Base-by-base conservation (phyloP, 23 red algal genomes). In the Agarophyton chilense region DNA sequence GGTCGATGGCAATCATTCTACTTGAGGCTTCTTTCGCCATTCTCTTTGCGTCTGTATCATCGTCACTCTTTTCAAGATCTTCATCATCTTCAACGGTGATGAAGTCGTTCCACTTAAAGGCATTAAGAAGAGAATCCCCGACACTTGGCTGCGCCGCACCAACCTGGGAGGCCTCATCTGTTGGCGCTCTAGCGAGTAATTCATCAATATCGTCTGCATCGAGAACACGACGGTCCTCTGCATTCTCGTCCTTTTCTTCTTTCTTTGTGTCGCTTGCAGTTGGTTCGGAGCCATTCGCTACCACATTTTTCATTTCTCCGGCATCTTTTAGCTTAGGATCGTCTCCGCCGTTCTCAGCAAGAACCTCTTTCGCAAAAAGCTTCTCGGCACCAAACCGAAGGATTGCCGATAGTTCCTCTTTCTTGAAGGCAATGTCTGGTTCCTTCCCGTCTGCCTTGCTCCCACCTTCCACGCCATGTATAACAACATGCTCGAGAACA, bases 31-130 rank as follows among this genome's bases (percentile, higher is more conserved):
- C 77, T 1, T 74, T 36, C 35, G 87, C 84, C 78, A 79, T 77
- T n/a, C 56, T 81, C 35, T 73, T 68, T 2, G 61, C 89, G n/a
- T 85, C 74, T 12, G 51, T 26, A 33, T 78, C 91, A n/a, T 80
- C 55, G 35, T 94, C 90, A 74, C 68, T 74, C 68, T 74, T 74
- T 1, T 65, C 60, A 12, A 65, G 60, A 60, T 91, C 89, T 22
- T 96, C 94, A 38, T 84, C 85, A 21, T 71, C 74, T 51, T 94
- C 95, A 50, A 77, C 82, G 18, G 84, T 81, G 11, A 78, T 87
- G 75, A 98, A 98, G 75, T 98, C 95, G 29, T 82, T 78, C 95
- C 95, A 98, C 76, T 98, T 98, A 56, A 98, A 98, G 13, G 95
- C 95, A 72, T 98, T 98, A 26, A 98, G 73, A 35, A 98, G 77